Conservation (phyloP, 345 rosid species). For the Litchi chinensis region DNA sequence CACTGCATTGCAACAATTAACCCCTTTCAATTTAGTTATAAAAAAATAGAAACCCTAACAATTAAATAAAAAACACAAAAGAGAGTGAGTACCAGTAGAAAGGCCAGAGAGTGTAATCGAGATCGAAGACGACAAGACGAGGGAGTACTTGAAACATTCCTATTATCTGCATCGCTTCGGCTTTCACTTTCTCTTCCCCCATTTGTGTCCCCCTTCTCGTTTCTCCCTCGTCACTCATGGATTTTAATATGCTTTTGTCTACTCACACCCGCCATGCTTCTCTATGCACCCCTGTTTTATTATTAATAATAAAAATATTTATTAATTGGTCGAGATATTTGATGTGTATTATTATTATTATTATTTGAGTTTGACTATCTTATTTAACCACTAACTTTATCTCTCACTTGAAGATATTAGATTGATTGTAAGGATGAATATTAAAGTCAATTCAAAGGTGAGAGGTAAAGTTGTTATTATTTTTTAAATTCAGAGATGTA, state of each 20-base stretch:
- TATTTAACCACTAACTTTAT: too few species aligned
- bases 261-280: background rate
- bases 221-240: too few species aligned
- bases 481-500: too few species aligned
- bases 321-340: too few species aligned
- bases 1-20: slow-evolving; percentile 37
- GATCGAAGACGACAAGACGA: slow-evolving; percentile 72
- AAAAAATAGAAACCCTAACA: background rate
- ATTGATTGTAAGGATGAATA: too few species aligned
- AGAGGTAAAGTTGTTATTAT: too few species aligned
- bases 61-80: background rate
- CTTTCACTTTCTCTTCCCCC: slow-evolving; percentile 64
- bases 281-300: too few species aligned
- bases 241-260: background rate
- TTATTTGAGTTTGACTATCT: too few species aligned
- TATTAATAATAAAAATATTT: too few species aligned
- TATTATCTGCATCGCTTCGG: slow-evolving; percentile 54
- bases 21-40: background rate
- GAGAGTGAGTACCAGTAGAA: slow-evolving; percentile 59
- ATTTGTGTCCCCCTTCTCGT: slow-evolving; percentile 11
- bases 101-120: slow-evolving; percentile 90
- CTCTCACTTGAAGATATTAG: too few species aligned
- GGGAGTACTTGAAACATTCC: slow-evolving; percentile 69
- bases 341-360: too few species aligned
- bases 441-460: too few species aligned